Conservation (phyloP, 1,139 yeast genomes). For the Lodderomyces metapsilosis region DNA sequence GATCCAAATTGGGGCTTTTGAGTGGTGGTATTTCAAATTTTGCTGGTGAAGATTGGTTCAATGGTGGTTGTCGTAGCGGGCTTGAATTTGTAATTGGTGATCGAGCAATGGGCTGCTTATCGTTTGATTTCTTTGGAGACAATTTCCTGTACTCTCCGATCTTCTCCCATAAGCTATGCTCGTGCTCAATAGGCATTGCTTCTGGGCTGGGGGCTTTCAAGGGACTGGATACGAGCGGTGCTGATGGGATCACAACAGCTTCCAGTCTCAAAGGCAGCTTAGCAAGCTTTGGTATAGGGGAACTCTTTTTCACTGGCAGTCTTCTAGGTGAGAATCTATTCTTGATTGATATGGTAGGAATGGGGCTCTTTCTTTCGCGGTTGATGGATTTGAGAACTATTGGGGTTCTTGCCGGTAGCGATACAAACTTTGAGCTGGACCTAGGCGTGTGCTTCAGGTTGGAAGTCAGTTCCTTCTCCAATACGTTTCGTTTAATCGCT, state of each 20-base stretch:
- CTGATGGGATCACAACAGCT: neutral
- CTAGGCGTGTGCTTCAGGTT: conserved; percentile 24
- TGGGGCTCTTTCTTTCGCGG: neutral
- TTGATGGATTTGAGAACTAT: conserved; percentile 16
- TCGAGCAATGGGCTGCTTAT: no score
- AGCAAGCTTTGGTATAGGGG: neutral
- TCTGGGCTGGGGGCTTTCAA: neutral
- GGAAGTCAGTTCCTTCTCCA: conserved; percentile 23
- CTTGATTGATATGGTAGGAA: neutral
- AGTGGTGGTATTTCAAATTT: neutral
- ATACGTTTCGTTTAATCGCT: conserved; percentile 39
- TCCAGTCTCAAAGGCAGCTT: neutral
- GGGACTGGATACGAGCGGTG: neutral
- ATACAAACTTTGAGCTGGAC: conserved; percentile 35
- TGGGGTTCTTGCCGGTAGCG: conserved; percentile 44
- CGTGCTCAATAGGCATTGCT: neutral
- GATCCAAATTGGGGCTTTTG: conserved; percentile 10
- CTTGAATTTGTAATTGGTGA: conserved; percentile 1
- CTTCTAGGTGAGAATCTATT: neutral
- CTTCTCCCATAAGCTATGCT: conserved; percentile 9
- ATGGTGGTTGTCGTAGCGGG: neutral
- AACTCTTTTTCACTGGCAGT: neutral
- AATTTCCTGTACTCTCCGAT: conserved; percentile 10
- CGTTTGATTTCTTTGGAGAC: conserved; percentile 8
- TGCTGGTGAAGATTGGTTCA: conserved; percentile 1